phyloP scores from a whole-genome alignment of 2,329 filamentous ascomycete genomes.

The Hypoxylon sp. region DNA sequence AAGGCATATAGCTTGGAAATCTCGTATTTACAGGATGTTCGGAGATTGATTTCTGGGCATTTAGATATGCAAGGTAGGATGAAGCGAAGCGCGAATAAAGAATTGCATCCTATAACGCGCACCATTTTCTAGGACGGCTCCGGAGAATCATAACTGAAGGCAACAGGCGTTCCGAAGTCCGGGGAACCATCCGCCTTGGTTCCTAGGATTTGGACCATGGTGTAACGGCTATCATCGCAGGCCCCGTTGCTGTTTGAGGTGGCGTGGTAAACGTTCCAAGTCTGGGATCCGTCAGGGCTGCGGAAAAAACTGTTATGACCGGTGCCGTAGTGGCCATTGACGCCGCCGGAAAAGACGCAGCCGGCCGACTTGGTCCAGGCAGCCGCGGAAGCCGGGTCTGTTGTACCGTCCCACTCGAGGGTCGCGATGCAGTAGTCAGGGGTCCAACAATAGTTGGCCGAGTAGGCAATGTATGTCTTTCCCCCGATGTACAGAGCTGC shows the following conservation, averaged over 20 bases:
- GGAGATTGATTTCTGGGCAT: too few relatives aligned
- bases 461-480: slow-evolving; percentile 68
- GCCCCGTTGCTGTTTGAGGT: slow-evolving; percentile 63
- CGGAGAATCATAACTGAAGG: slow-evolving; percentile 25
- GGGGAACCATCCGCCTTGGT: slow-evolving; percentile 66
- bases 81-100: too few relatives aligned
- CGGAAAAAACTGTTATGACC: slow-evolving; percentile 72
- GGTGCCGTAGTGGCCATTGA: slow-evolving; percentile 70
- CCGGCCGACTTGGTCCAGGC: slow-evolving; percentile 68
- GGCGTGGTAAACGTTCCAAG: slow-evolving; percentile 71
- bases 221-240: slow-evolving; percentile 68
- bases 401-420: slow-evolving; percentile 66
- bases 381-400: slow-evolving; percentile 60
- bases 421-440: slow-evolving; percentile 67
- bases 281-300: slow-evolving; percentile 68
- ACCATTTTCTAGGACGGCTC: slow-evolving; percentile 1
- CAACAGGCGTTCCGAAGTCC: slow-evolving; percentile 62
- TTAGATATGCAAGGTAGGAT: too few relatives aligned
- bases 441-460: slow-evolving; percentile 71
- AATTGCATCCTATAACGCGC: too few relatives aligned
- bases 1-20: too few relatives aligned
- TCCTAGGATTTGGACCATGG: slow-evolving; percentile 66
- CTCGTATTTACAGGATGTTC: too few relatives aligned
- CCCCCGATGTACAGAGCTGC: slow-evolving; percentile 66
- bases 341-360: slow-evolving; percentile 63